Conservation (phyloP, 1,139 yeast genomes). For the Petasospora rhodanensis region DNA sequence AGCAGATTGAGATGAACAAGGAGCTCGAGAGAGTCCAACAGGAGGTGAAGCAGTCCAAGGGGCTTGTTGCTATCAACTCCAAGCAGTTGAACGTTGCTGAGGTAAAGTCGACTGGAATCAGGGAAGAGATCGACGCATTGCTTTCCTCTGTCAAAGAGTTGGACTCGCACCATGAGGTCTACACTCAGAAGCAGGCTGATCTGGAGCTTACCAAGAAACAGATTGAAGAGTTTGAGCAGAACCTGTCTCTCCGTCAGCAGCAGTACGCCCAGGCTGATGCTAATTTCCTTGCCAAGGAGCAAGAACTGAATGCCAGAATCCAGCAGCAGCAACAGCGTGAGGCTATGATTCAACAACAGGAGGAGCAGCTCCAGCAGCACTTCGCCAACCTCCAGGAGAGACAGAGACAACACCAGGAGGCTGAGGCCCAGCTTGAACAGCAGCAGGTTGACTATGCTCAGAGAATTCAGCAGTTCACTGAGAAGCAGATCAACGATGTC, state of each 20-base stretch:
- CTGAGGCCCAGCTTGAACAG: constrained; percentile 33
- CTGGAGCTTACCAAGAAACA: constrained; percentile 32
- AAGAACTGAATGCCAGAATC: constrained; percentile 31
- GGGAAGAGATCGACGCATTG: constrained; percentile 45
- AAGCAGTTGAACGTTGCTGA: constrained; percentile 65
- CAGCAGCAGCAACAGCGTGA: constrained; percentile 32
- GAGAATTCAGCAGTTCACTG: constrained; percentile 33
- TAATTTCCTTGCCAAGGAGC: constrained; percentile 18
- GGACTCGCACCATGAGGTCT: constrained; percentile 32
- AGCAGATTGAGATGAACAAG: constrained; percentile 53
- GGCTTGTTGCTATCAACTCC: constrained; percentile 59
- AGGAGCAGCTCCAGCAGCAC: constrained; percentile 30
- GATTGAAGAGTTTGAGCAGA: constrained; percentile 21
- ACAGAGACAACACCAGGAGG: constrained; percentile 31
- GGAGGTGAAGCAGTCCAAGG: constrained; percentile 57
- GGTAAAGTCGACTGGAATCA: constrained; percentile 38
- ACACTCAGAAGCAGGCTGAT: constrained; percentile 34
- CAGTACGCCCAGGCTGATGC: constrained; percentile 15
- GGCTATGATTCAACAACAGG: constrained; percentile 29
- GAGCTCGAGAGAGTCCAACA: constrained; percentile 47
- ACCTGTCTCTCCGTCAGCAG: constrained; percentile 27
- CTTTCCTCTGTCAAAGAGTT: constrained; percentile 32
- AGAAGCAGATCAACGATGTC: constrained; percentile 33
- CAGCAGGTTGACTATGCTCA: constrained; percentile 35
- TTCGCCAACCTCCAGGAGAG: constrained; percentile 31